Evolutionary conservation across 2,329 filamentous ascomycete genomes (phyloP).

Genomic region (Fusarium domesticum): DNA sequence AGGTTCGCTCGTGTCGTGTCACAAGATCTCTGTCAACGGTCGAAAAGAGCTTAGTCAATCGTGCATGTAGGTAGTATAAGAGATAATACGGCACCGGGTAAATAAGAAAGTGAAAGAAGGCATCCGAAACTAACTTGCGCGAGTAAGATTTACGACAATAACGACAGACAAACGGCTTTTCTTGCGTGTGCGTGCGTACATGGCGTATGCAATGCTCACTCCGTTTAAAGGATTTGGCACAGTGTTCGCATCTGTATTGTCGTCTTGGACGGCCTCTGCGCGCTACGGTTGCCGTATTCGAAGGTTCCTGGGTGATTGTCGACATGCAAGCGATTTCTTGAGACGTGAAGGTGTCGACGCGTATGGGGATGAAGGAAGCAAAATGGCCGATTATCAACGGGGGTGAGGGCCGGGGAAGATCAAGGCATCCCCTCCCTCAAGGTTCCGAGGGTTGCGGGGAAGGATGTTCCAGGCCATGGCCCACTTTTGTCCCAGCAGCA

Average conservation of each 20-base stretch:
- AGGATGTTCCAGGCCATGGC: no score
- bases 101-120: background rate
- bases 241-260: slow-evolving; percentile 11
- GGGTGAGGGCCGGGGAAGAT: no score
- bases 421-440: no score
- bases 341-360: no score
- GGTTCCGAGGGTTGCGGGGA: no score
- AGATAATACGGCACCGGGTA: background rate
- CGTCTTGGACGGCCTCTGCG: slow-evolving; percentile 6
- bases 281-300: no score
- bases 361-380: no score
- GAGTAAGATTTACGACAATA: slow-evolving; percentile 15
- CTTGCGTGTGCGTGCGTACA: slow-evolving; percentile 15
- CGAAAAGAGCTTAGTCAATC: no score
- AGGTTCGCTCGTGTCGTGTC: slow-evolving; percentile 13
- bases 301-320: no score
- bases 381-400: no score
- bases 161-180: slow-evolving; percentile 16
- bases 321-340: no score
- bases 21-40: slow-evolving; percentile 19
- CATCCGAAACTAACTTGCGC: slow-evolving; percentile 7
- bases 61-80: background rate
- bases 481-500: no score
- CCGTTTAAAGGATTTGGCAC: slow-evolving; percentile 14
- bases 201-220: slow-evolving; percentile 20